phyloP scores from a whole-genome alignment of 2,329 filamentous ascomycete genomes.

The Lachnellula hyalina region DNA sequence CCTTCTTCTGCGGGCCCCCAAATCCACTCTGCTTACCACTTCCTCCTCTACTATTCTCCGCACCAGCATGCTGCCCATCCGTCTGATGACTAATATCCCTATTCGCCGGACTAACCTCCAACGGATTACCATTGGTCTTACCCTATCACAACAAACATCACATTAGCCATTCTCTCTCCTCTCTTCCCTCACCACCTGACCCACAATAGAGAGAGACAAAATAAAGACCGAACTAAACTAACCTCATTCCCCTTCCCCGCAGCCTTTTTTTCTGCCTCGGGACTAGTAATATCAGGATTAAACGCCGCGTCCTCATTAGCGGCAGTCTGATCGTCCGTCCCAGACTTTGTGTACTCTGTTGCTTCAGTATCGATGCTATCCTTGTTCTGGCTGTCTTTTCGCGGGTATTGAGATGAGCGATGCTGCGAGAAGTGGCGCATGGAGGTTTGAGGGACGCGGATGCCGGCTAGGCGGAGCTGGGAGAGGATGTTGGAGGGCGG shows the following conservation, averaged over 20 bases:
- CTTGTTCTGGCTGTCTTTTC: constrained; percentile 50
- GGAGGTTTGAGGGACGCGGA: not conserved
- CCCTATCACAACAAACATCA: constrained; percentile 12
- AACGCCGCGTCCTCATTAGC: constrained; percentile 59
- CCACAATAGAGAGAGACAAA: no score
- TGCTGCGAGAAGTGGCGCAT: not conserved
- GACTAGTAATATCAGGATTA: constrained; percentile 60
- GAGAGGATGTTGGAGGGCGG: not conserved
- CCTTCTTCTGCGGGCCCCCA: constrained; percentile 34
- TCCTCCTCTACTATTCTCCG: constrained; percentile 31
- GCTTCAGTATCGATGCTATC: constrained; percentile 59
- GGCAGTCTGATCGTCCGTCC: constrained; percentile 53
- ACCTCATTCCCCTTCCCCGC: constrained; percentile 34
- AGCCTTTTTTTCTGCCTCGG: constrained; percentile 51
- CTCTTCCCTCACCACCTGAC: no score
- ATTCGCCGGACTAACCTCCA: constrained; percentile 59
- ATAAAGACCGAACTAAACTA: not conserved
- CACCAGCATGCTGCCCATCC: constrained; percentile 38
- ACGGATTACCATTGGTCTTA: constrained; percentile 37
- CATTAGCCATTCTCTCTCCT: not conserved
- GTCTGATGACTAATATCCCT: constrained; percentile 48
- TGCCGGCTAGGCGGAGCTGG: not conserved
- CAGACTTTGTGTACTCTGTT: constrained; percentile 64
- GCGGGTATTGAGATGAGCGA: constrained; percentile 1
- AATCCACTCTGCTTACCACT: constrained; percentile 34